A percentile compares a stretch with the other conserved stretches of the same genome.
Conservation (phyloP, 2,329 filamentous ascomycete genomes). For the Scytalidium sp. region DNA sequence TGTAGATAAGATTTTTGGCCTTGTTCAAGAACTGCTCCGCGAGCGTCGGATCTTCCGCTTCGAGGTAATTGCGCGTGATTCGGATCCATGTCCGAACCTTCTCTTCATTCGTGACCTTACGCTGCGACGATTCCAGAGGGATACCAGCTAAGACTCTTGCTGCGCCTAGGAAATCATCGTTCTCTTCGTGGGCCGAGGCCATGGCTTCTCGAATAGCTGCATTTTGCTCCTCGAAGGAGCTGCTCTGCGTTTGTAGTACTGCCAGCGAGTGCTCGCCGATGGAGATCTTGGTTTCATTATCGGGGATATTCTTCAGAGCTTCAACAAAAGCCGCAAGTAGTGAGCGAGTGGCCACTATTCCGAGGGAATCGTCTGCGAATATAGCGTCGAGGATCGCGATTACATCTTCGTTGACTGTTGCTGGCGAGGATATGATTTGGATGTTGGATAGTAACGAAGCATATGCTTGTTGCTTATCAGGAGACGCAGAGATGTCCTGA, state of each 20-base stretch:
- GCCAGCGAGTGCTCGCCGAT: constrained; percentile 73
- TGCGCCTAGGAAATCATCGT: constrained; percentile 77
- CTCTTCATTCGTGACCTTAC: constrained; percentile 76
- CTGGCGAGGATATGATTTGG: constrained; percentile 14
- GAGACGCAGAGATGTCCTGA: constrained; percentile 33
- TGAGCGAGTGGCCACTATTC: constrained; percentile 28
- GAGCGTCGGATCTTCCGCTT: constrained; percentile 84
- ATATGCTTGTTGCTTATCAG: constrained; percentile 44
- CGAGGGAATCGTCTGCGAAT: constrained; percentile 24
- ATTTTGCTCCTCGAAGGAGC: constrained; percentile 80
- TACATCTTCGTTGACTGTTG: constrained; percentile 20
- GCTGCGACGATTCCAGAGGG: constrained; percentile 84
- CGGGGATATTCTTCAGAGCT: constrained; percentile 57
- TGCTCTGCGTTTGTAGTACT: constrained; percentile 60
- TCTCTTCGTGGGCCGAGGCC: constrained; percentile 76
- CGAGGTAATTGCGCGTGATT: constrained; percentile 90
- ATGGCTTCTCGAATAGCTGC: constrained; percentile 76
- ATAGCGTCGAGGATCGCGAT: constrained; percentile 28
- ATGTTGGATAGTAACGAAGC: constrained; percentile 43
- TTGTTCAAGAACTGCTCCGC: constrained; percentile 91
- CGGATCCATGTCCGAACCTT: constrained; percentile 87
- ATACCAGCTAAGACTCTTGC: constrained; percentile 79
- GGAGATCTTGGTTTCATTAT: constrained; percentile 67
- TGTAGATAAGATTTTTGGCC: constrained; percentile 88
- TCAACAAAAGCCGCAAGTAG: constrained; percentile 52